Conservation (phyloP, 768 basidiomycete species). For the Lentinula aciculospora region DNA sequence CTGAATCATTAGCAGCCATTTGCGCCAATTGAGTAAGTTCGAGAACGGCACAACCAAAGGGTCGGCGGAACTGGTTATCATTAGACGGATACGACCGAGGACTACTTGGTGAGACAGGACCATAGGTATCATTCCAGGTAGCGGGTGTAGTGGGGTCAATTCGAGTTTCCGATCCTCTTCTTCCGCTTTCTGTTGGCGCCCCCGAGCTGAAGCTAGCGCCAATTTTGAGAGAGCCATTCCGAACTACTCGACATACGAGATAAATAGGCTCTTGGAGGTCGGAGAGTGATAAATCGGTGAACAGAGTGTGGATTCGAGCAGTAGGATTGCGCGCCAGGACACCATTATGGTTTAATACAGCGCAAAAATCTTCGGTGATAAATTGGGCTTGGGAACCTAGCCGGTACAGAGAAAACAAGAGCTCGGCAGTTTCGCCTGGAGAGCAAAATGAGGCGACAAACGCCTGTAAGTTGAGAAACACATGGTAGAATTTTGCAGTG, state of each 20-base stretch:
- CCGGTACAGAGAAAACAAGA: slow-evolving; percentile 91
- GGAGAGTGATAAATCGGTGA: slow-evolving; percentile 80
- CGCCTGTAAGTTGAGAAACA: slow-evolving; percentile 86
- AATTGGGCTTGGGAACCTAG: slow-evolving; percentile 73
- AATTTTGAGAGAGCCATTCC: slow-evolving; percentile 83
- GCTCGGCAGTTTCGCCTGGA: slow-evolving; percentile 88
- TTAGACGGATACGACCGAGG: slow-evolving; percentile 5
- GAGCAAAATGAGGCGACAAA: slow-evolving; percentile 89
- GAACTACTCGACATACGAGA: slow-evolving; percentile 85
- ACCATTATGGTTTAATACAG: slow-evolving; percentile 87
- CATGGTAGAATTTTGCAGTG: slow-evolving; percentile 77
- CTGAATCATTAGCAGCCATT: slow-evolving; percentile 58
- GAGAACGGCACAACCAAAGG: slow-evolving; percentile 94
- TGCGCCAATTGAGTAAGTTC: slow-evolving; percentile 74
- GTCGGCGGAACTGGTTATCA: slow-evolving; percentile 59
- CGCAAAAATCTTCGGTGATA: slow-evolving; percentile 91
- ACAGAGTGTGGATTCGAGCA: slow-evolving; percentile 76
- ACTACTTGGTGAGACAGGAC: slow-evolving; percentile 3
- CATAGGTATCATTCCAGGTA: slow-evolving; percentile 23
- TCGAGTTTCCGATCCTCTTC: slow-evolving; percentile 51
- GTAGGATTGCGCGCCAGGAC: slow-evolving; percentile 76
- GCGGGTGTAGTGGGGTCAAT: slow-evolving; percentile 19
- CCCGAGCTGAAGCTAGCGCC: slow-evolving; percentile 48
- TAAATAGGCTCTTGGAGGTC: slow-evolving; percentile 85
- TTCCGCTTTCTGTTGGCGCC: slow-evolving; percentile 32